These are phyloP conservation scores for Colletotrichum australisinense DNA, from an alignment of 2,329 filamentous ascomycete species.

Conservation along the genomic window DNA sequence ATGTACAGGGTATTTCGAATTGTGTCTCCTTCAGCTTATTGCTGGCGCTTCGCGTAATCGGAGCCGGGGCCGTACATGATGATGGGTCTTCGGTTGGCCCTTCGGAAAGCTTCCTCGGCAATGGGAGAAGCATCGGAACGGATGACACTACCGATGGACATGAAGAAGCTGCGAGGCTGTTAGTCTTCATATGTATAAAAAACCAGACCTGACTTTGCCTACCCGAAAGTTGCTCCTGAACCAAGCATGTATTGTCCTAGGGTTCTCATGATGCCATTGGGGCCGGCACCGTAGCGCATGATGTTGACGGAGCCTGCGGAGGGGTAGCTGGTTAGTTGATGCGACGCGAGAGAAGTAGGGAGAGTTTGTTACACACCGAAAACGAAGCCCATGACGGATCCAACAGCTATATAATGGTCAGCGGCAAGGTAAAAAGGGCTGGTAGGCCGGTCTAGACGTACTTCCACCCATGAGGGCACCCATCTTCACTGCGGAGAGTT, in stretches of 20 bases:
- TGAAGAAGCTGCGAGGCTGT: constrained; percentile 80
- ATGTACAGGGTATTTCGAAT: constrained; percentile 23
- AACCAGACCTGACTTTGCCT: constrained; percentile 44
- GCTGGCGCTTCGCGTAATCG: constrained; percentile 37
- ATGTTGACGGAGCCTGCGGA: constrained; percentile 87
- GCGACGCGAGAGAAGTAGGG: not conserved
- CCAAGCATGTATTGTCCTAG: constrained; percentile 97
- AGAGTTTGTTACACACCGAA: constrained; percentile 72
- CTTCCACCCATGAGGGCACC: constrained; percentile 98
- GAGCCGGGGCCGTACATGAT: constrained; percentile 63
- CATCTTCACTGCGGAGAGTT: constrained; percentile 82
- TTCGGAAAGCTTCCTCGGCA: constrained; percentile 79
- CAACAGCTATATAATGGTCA: constrained; percentile 76
- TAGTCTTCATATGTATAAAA: not conserved
- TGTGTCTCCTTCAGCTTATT: constrained; percentile 9
- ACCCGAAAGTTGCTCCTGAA: constrained; percentile 97
- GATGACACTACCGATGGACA: constrained; percentile 98
- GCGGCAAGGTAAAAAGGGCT: constrained; percentile 30
- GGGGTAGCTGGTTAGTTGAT: not conserved
- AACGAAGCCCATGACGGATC: constrained; percentile 96
- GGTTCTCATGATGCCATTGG: constrained; percentile 93
- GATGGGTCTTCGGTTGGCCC: constrained; percentile 79
- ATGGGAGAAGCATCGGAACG: constrained; percentile 88
- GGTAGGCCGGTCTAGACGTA: constrained; percentile 62
- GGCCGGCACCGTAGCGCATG: constrained; percentile 92